Evolutionary conservation across 108 stramenopile genomes (phyloP), one percentile per base, ranked within the genome.

Genomic region (Pseudonitzschia multiseries): DNA sequence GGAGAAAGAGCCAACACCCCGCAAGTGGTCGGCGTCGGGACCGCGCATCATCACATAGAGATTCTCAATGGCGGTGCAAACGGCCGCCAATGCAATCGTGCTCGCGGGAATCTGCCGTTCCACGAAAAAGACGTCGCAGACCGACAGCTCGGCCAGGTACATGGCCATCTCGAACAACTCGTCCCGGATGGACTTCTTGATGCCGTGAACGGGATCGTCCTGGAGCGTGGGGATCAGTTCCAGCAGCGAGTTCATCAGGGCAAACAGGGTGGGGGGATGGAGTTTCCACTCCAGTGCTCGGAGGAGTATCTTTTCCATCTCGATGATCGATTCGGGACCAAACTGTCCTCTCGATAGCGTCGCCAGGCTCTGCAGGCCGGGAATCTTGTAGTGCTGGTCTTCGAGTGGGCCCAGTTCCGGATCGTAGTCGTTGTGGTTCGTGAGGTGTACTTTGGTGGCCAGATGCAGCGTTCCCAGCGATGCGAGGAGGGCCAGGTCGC

Each of bases 341-440:
- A 93, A 93, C 48, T 91, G 88, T 2, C 92, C 88, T 15, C 92
- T 77, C 40, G 86, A 87, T 26, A 93, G 76, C 53, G 84, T 82
- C 4, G 92, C 83, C 57, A 93, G 57, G 27, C 87, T 93, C 17
- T 70, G 71, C n/a, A 90, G 68, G 40, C 83, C 85, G 63, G 89
- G 85, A 63, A 83, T 84, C 56, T 88, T 85, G 32, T 79, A 77
- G 27, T 87, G 86, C 29, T 41, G 36, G 4, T 21, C 17, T 21
- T 40, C 61, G 14, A 62, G 40, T 1, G 61, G 61, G 2, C 40
- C 36, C 32, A 40, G 9, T n/a, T n/a, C n/a, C 5, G 61, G 40
- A 40, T 62, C 61, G 40, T 62, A 62, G 36, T 33, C 36, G 15
- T 62, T 33, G 0, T 62, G 32, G 29, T 62, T 62, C 36, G 61